Evolutionary conservation across 768 basidiomycete genomes (phyloP), one percentile per base, ranked within the genome.

Genomic region (Tricholoma furcatifolium): DNA sequence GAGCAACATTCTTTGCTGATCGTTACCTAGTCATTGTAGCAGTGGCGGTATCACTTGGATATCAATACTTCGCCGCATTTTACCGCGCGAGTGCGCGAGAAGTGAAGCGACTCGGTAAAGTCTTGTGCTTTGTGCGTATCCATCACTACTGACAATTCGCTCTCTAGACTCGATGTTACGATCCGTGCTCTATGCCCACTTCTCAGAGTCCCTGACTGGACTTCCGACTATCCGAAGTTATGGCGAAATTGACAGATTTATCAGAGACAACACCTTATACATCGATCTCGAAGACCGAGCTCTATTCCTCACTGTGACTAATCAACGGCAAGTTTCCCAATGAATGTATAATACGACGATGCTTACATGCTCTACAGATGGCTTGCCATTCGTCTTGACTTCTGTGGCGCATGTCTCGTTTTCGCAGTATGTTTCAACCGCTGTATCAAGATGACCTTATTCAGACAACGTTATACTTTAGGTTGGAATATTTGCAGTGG

Each of bases 261-360:
- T 85, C 20, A 64, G 70, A 11, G 79, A 85, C 43, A 91, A 91
- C 62, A 74, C 80, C 58, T 75, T 78, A 40, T 82, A 80, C 62
- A 80, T 88, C 50, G 88, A 91, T 63, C 74, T 88, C 14, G 87
- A 92, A 67, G 82, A 89, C 60, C 77, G 90, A 18, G 87, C 88
- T 0, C 74, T 87, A 41, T 79, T 80, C 54, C 65, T 89, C 21
- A 83, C 83, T 0, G 77, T 83, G 34, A 80, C 83, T 5, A 87
- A 87, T 58, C 87, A 90, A 67, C 75, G 85, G 72, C 80, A 63
- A 44, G 21, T 12, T 36, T 6, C 8, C 51, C 18, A 27, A 27
- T 38, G 34, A 45, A 31, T 17, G 47, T 12, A 2, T 35, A 48
- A 15, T 47, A 39, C 31, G 15, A 23, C 7, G 31, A 46, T 3